A percentile compares a stretch with the other conserved stretches of the same genome.
Evolutionary conservation across 192 early-diverging fungal species (phyloP).

Genomic region (Oehlia diaphana): DNA sequence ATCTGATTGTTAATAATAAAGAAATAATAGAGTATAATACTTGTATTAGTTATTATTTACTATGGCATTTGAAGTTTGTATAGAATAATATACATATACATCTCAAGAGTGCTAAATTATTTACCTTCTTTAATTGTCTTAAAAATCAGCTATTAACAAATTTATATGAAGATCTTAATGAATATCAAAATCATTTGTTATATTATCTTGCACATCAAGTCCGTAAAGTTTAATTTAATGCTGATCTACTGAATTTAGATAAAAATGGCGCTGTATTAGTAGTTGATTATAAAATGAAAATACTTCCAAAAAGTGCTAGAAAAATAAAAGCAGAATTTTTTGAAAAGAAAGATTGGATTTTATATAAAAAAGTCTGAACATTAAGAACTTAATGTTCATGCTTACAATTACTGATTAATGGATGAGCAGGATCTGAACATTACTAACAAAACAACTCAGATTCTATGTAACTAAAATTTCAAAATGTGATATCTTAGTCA

Average conservation of each 20-base stretch:
- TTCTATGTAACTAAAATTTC: no score
- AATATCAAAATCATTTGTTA: neutral
- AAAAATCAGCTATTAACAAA: neutral
- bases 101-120: neutral
- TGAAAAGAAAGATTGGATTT: neutral
- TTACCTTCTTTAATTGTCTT: neutral
- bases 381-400: neutral
- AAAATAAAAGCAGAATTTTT: neutral
- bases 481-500: no score
- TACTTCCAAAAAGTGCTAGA: neutral
- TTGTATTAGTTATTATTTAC: neutral
- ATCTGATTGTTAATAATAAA: neutral
- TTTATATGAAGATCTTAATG: neutral
- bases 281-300: slow-evolving; percentile 11
- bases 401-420: neutral
- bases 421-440: no score
- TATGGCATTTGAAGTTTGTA: slow-evolving; percentile 4
- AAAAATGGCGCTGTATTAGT: neutral
- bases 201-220: neutral
- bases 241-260: neutral
- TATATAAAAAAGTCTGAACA: neutral
- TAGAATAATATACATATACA: neutral
- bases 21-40: neutral
- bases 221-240: neutral
- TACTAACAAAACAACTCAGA: no score